phyloP scores from a whole-genome alignment of 2,329 filamentous ascomycete species.

The Esteya vermicola region DNA sequence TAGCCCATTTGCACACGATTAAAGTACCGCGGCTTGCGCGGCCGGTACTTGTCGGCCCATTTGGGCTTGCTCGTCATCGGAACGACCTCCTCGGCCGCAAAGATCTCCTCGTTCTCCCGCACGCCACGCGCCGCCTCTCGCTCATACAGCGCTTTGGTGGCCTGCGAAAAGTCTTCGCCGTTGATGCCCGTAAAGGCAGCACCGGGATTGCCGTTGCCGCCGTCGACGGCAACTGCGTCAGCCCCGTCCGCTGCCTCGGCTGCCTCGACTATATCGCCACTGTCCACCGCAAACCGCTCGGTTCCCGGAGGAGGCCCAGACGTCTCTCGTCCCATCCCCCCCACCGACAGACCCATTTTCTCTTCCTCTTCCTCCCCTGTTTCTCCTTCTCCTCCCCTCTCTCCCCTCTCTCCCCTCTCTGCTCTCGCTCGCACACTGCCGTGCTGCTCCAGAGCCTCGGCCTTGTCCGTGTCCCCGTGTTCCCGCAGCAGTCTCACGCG shows the following conservation, averaged over 20 bases:
- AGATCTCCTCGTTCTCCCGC: constrained; percentile 89
- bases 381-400: not conserved
- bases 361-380: not conserved
- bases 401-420: not conserved
- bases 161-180: constrained; percentile 72
- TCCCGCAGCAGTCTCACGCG: constrained; percentile 52
- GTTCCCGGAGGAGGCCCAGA: not conserved
- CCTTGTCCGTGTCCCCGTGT: constrained; percentile 55
- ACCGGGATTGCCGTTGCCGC: no score
- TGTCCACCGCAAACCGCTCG: not conserved
- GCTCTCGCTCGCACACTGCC: constrained; percentile 9
- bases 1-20: constrained; percentile 98
- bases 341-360: not conserved
- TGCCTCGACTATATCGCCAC: no score
- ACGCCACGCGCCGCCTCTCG: constrained; percentile 84
- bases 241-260: constrained; percentile 41
- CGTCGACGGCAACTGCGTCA: no score
- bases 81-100: constrained; percentile 76
- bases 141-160: constrained; percentile 80
- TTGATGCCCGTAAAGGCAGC: constrained; percentile 50
- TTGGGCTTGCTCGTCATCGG: constrained; percentile 48
- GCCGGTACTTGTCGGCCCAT: constrained; percentile 75
- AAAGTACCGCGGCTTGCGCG: constrained; percentile 91
- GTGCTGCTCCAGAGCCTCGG: constrained; percentile 27
- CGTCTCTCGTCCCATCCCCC: no score